These are phyloP conservation scores for Rhodotorula sp. DNA, from an alignment of 1,284 basidiomycete genomes.

Conservation along the genomic window DNA sequence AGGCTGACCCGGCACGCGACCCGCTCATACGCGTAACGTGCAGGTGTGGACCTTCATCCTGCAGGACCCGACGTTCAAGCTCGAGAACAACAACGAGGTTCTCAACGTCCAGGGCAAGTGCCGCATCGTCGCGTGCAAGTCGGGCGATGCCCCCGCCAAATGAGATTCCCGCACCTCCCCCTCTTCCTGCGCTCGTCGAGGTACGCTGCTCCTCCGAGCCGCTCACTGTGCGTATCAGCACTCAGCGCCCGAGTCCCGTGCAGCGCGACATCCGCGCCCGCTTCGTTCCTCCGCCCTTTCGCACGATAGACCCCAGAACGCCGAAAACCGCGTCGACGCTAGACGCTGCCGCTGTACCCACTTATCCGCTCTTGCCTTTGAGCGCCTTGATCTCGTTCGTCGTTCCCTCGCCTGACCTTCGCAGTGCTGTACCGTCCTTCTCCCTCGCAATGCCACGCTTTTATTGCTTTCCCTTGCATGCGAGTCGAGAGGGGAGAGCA, in stretches of 20 bases:
- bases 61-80: slow-evolving; percentile 86
- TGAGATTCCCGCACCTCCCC: not conserved
- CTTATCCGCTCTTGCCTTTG: not conserved
- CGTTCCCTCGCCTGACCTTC: not conserved
- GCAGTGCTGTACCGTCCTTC: not conserved
- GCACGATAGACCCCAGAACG: not conserved
- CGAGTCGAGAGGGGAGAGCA: too few species aligned
- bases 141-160: slow-evolving; percentile 55
- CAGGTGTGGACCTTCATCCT: slow-evolving; percentile 93
- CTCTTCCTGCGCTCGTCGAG: not conserved
- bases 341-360: not conserved
- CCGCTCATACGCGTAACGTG: too few species aligned
- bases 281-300: not conserved
- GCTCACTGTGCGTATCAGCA: too few species aligned
- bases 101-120: slow-evolving; percentile 63
- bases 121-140: slow-evolving; percentile 96
- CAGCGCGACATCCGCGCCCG: not conserved
- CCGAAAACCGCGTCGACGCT: not conserved
- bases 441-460: not conserved
- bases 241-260: not conserved
- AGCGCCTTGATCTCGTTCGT: not conserved
- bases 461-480: too few species aligned
- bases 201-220: not conserved
- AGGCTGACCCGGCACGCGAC: not conserved
- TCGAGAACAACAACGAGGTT: slow-evolving; percentile 69